Evolutionary conservation across 1,284 basidiomycete genomes (phyloP).

Genomic region (Rhodotorula sp.): DNA sequence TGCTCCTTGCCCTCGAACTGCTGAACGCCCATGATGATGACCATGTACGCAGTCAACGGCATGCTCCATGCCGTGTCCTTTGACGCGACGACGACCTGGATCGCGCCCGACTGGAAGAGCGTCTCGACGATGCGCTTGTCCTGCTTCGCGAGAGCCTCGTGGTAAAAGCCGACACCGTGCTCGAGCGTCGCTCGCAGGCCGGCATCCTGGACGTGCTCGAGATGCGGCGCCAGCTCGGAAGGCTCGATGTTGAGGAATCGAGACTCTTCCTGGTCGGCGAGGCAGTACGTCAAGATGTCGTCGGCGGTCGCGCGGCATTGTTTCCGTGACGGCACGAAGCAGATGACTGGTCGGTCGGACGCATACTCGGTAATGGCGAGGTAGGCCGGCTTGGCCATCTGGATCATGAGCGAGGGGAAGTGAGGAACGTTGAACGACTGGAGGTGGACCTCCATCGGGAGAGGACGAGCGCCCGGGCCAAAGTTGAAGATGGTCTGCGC

Average conservation of each 20-base stretch:
- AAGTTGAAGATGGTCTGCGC: slow-evolving; percentile 97
- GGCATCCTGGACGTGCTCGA: slow-evolving; percentile 78
- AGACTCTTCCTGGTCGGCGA: slow-evolving; percentile 79
- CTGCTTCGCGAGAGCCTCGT: slow-evolving; percentile 86
- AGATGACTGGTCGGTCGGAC: slow-evolving; percentile 78
- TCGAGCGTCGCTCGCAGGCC: slow-evolving; percentile 77
- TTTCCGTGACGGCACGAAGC: slow-evolving; percentile 90
- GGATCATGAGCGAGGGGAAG: slow-evolving; percentile 97
- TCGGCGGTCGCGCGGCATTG: slow-evolving; percentile 92
- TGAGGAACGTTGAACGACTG: slow-evolving; percentile 95
- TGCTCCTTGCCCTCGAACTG: slow-evolving; percentile 85
- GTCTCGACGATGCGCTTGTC: slow-evolving; percentile 92
- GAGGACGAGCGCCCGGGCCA: slow-evolving; percentile 86
- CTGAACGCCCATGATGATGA: slow-evolving; percentile 98
- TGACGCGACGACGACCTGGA: slow-evolving; percentile 89
- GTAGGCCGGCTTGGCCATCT: slow-evolving; percentile 98
- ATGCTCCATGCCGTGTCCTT: slow-evolving; percentile 97
- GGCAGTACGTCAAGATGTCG: slow-evolving; percentile 84
- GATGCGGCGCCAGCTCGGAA: slow-evolving; percentile 78
- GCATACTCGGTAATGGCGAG: slow-evolving; percentile 89
- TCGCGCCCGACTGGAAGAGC: slow-evolving; percentile 90
- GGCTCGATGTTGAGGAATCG: slow-evolving; percentile 88
- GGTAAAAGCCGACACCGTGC: slow-evolving; percentile 92
- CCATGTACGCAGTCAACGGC: slow-evolving; percentile 91
- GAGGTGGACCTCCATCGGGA: slow-evolving; percentile 96